These are phyloP conservation scores for Grammothele lineata DNA, from an alignment of 768 basidiomycete genomes.

Conservation along the genomic window DNA sequence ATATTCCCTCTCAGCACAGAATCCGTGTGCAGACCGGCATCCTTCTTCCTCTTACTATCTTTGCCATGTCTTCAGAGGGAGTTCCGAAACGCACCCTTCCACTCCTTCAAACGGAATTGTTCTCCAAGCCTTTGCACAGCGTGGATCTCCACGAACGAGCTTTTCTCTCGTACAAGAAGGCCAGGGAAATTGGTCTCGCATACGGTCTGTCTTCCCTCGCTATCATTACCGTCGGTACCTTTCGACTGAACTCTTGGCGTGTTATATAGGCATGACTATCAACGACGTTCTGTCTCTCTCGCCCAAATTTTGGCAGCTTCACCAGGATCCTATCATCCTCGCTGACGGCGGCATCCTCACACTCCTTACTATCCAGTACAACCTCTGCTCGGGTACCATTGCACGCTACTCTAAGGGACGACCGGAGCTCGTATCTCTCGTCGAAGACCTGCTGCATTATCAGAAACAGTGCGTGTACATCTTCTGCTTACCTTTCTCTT, in stretches of 20 bases:
- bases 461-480: conserved; percentile 19
- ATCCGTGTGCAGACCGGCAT: no score
- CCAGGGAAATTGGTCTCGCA: conserved; percentile 15
- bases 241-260: neutral
- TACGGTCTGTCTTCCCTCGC: conserved; percentile 15
- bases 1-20: no score
- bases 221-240: neutral
- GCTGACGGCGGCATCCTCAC: conserved; percentile 24
- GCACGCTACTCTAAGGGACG: conserved; percentile 18
- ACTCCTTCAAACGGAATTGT: no score
- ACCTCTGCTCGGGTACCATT: conserved; percentile 23
- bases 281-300: conserved; percentile 22
- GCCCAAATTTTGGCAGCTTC: conserved; percentile 25
- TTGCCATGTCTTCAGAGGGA: no score
- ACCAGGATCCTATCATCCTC: conserved; percentile 18
- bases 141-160: conserved; percentile 6
- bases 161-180: conserved; percentile 17
- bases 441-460: conserved; percentile 24
- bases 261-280: conserved; percentile 13
- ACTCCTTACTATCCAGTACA: conserved; percentile 26
- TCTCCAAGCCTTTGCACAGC: conserved; percentile 8
- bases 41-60: no score
- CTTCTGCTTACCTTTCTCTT: no score
- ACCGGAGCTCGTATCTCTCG: conserved; percentile 21
- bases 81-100: no score